Evolutionary conservation across 768 basidiomycete genomes (phyloP).

Genomic region (Tricholoma matsutake): DNA sequence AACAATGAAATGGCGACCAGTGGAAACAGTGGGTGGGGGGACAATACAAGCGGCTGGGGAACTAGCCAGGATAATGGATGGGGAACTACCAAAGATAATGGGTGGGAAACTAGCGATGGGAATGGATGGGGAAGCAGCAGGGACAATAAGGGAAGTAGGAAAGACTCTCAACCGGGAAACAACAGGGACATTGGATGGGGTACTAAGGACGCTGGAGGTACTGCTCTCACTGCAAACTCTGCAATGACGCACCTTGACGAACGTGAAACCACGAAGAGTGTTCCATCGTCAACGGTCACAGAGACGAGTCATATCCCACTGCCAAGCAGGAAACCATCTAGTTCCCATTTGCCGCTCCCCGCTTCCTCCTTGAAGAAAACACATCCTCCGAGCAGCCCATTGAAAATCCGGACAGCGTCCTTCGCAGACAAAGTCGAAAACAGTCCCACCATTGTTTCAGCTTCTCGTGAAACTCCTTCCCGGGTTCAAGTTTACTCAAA

Average conservation of each 20-base stretch:
- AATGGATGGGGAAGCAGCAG: neutral
- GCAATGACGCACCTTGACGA: neutral
- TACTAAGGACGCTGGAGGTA: neutral
- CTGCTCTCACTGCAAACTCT: neutral
- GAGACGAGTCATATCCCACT: neutral
- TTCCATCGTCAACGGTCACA: neutral
- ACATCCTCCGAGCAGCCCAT: neutral
- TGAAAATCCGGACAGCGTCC: slow-evolving; percentile 12
- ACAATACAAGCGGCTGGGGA: neutral
- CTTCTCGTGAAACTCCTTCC: slow-evolving; percentile 9
- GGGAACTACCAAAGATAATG: neutral
- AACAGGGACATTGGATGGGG: neutral
- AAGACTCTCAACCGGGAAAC: neutral
- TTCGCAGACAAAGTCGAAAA: slow-evolving; percentile 7
- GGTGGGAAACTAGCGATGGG: neutral
- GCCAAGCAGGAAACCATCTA: neutral
- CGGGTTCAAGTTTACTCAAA: slow-evolving; percentile 17
- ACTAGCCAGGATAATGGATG: neutral
- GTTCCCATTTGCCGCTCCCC: neutral
- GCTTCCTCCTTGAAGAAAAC: neutral
- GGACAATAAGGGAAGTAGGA: neutral
- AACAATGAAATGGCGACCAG: neutral
- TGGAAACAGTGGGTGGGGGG: neutral
- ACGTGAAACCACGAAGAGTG: neutral
- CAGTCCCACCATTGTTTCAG: neutral